Percentiles rank a stretch among this genome's conserved stretches.
These are phyloP conservation scores for Rhodocollybia butyracea DNA, from an alignment of 768 basidiomycete species.

Conservation along the genomic window DNA sequence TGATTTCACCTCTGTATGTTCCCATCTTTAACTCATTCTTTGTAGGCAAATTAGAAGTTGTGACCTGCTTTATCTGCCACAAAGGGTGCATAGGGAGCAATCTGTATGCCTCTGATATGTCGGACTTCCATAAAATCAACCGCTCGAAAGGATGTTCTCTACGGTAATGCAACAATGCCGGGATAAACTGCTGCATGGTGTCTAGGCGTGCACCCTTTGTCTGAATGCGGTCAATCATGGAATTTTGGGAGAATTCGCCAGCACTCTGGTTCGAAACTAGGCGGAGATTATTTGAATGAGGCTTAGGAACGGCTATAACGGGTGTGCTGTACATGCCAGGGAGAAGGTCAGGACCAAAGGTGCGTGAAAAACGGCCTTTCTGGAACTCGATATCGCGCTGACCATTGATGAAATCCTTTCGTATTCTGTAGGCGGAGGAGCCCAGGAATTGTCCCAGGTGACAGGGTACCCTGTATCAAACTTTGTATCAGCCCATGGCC, in stretches of 20 bases:
- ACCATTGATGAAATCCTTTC: conserved; percentile 14
- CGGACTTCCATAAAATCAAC: conserved; percentile 20
- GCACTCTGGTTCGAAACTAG: conserved; percentile 30
- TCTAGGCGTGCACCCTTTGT: conserved; percentile 20
- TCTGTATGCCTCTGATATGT: conserved; percentile 21
- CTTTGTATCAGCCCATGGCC: conserved; percentile 24
- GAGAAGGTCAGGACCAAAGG: no score
- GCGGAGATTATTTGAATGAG: conserved; percentile 19
- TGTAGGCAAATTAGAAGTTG: conserved; percentile 13
- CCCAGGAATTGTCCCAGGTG: conserved; percentile 10
- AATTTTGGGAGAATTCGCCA: conserved; percentile 24
- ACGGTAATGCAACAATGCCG: conserved; percentile 15
- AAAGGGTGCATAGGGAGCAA: conserved; percentile 17
- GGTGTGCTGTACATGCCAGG: conserved; percentile 29
- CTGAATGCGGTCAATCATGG: conserved; percentile 11
- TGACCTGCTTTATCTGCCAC: conserved; percentile 24
- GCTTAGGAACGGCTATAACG: conserved; percentile 24
- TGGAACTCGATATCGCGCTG: conserved; percentile 15
- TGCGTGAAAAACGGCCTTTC: conserved; percentile 15
- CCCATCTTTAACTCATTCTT: background rate
- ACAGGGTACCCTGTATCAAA: conserved; percentile 2
- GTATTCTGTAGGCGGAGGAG: background rate
- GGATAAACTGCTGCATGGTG: conserved; percentile 18
- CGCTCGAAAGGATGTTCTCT: background rate
- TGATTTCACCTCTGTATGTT: background rate